Percentiles rank a stretch among this genome's conserved stretches.
Evolutionary conservation across 2,329 filamentous ascomycete species (phyloP).

Genomic region (Endothia cerciana): DNA sequence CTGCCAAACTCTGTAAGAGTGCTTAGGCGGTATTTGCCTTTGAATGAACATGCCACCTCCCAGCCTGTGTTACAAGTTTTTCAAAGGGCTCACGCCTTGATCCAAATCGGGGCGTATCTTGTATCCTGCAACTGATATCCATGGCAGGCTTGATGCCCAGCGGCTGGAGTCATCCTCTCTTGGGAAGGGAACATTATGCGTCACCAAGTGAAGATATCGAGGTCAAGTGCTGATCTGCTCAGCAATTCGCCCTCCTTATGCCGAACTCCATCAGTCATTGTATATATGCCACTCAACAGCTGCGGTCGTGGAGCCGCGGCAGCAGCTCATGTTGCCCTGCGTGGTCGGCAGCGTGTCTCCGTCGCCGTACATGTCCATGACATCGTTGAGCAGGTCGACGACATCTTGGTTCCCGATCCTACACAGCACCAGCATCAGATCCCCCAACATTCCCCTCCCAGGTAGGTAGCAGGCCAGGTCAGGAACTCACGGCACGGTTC

Average conservation of each 20-base stretch:
- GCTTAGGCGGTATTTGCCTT: background rate
- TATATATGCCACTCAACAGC: constrained; percentile 28
- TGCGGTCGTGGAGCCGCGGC: constrained; percentile 20
- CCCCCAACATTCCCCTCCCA: background rate
- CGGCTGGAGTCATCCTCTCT: background rate
- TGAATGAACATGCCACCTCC: background rate
- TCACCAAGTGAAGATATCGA: background rate
- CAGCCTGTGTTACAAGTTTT: background rate
- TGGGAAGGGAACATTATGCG: background rate
- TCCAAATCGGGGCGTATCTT: background rate
- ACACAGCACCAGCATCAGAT: background rate
- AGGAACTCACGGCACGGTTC: constrained; percentile 21
- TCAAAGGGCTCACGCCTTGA: background rate
- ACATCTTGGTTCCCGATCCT: constrained; percentile 27
- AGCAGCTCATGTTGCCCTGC: constrained; percentile 28
- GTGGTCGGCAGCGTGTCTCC: constrained; percentile 9
- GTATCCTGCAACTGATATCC: background rate
- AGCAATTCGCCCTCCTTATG: background rate
- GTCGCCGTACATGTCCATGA: constrained; percentile 11
- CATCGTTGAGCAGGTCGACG: constrained; percentile 20
- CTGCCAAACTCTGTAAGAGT: background rate
- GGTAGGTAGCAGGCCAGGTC: no score
- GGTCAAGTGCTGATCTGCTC: background rate
- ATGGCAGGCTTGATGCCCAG: background rate
- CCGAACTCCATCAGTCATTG: constrained; percentile 29